Evolutionary conservation across 345 rosid species (phyloP), one percentile per base, ranked within the genome.

Genomic region (Jatropha curcas): DNA sequence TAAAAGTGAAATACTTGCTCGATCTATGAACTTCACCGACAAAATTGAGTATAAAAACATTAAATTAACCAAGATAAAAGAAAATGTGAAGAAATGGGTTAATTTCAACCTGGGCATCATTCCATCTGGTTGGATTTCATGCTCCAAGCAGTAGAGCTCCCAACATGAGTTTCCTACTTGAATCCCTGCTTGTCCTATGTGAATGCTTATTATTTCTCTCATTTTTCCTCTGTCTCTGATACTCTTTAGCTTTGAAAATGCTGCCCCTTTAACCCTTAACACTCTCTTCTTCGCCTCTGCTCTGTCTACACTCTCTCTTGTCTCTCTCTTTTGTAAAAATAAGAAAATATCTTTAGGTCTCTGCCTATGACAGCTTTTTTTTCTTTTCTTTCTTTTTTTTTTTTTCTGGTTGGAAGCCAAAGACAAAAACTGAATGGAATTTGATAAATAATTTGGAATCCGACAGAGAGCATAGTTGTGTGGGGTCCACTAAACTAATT

Each of bases 191-290:
- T 80, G 83, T 2, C 83, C 83, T 14, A 80, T 76, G 64, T 80
- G 83, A 39, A 80, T 72, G 77, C 83, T 80, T 19, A 80, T 80
- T 7, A 80, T 76, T 69, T 80, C 83, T 64, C 83, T 76, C 83
- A 80, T 80, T 35, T 71, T 48, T 66, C 20, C 22, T 31, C 53
- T 37, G 28, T 1, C n/a, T 39, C 55, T 65, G 37, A 10, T 24
- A 37, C 50, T 19, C 48, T 62, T 14, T 64, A 4, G 17, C 51
- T 16, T 43, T 46, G 43, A 4, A 8, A 4, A 8, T 7, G 45
- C 7, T 41, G 45, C 45, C 11, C 11, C 45, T 41, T 41, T 41
- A 41, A 13, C 10, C 11, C 7, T 7, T 7, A 20, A 60, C 41
- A 17, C 30, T 39, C 60, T 34, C 28, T 2, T 57, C 77, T 59